Percentiles rank a stretch among this genome's conserved stretches.
Evolutionary conservation across 352 stramenopile genomes (phyloP).

Genomic region (Phytophthora hibernalis): DNA sequence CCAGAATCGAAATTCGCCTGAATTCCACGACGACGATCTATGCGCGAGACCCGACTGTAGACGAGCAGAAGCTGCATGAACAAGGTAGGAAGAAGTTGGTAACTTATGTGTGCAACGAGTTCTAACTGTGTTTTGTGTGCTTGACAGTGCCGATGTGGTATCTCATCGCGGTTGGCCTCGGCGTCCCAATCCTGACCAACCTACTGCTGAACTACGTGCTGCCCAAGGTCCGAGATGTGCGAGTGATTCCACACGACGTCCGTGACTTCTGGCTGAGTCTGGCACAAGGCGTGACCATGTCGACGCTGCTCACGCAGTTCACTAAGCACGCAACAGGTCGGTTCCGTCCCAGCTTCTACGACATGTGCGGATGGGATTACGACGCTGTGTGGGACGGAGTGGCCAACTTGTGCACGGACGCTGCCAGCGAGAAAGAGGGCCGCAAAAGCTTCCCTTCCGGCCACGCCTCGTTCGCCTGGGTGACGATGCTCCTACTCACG

Average conservation of each 20-base stretch:
- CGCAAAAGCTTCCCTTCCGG: conserved; percentile 86
- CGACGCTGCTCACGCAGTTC: conserved; percentile 73
- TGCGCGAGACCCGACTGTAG: conserved; percentile 49
- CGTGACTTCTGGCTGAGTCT: conserved; percentile 80
- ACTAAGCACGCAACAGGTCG: conserved; percentile 80
- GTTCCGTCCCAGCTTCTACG: conserved; percentile 84
- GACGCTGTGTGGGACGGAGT: conserved; percentile 76
- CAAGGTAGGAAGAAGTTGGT: conserved; percentile 33
- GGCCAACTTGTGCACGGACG: conserved; percentile 72
- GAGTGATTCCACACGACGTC: conserved; percentile 72
- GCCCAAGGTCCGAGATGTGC: conserved; percentile 53
- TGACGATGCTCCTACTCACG: conserved; percentile 79
- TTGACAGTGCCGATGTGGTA: conserved; percentile 54
- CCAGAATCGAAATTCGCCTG: conserved; percentile 47
- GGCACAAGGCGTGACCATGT: conserved; percentile 57
- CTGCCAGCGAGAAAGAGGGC: conserved; percentile 69
- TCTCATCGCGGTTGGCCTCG: conserved; percentile 39
- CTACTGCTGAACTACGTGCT: conserved; percentile 67
- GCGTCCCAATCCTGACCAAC: conserved; percentile 52
- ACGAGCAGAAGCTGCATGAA: conserved; percentile 48
- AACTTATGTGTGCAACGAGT: neutral
- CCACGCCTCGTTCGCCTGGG: conserved; percentile 77
- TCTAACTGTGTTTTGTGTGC: neutral
- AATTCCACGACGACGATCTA: conserved; percentile 44
- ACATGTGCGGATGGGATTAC: conserved; percentile 84